Conservation (phyloP, 1,284 basidiomycete species). For the Cutaneotrichosporon mucoides region DNA sequence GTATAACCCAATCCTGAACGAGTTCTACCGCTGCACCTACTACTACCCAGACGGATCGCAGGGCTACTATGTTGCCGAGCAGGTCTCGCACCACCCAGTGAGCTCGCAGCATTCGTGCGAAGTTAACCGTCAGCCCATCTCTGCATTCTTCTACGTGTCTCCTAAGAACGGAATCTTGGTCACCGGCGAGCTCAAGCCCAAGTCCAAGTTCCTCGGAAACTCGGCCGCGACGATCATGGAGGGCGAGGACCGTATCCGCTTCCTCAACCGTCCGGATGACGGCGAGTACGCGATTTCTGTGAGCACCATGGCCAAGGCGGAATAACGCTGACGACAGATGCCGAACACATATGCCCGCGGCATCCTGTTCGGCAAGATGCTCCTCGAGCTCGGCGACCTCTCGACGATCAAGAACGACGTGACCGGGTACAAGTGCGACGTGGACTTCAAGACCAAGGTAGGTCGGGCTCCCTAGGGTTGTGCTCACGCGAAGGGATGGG, state of each 20-base stretch:
- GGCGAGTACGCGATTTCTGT: slow-evolving; percentile 54
- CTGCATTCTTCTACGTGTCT: slow-evolving; percentile 94
- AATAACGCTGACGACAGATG: slow-evolving; percentile 54
- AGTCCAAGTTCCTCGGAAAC: slow-evolving; percentile 95
- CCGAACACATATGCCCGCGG: slow-evolving; percentile 96
- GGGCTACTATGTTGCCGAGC: slow-evolving; percentile 96
- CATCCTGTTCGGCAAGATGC: slow-evolving; percentile 97
- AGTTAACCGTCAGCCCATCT: slow-evolving; percentile 60
- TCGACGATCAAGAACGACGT: slow-evolving; percentile 78
- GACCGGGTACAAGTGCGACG: slow-evolving; percentile 69
- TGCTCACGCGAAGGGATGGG: slow-evolving; percentile 72
- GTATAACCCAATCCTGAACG: slow-evolving; percentile 96
- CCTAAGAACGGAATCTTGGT: slow-evolving; percentile 75
- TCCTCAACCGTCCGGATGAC: slow-evolving; percentile 77
- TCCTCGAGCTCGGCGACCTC: slow-evolving; percentile 89
- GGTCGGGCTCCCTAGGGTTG: background rate
- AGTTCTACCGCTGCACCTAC: slow-evolving; percentile 96
- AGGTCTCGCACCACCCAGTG: slow-evolving; percentile 57
- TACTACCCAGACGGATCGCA: slow-evolving; percentile 86
- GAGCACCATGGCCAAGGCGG: background rate
- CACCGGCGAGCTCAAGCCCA: slow-evolving; percentile 90
- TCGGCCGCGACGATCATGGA: slow-evolving; percentile 94
- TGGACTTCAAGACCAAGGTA: slow-evolving; percentile 97
- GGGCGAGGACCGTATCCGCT: slow-evolving; percentile 81
- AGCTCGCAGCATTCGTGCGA: slow-evolving; percentile 6